Conservation (phyloP, 2,329 filamentous ascomycete genomes). For the Exserohilum turcica region DNA sequence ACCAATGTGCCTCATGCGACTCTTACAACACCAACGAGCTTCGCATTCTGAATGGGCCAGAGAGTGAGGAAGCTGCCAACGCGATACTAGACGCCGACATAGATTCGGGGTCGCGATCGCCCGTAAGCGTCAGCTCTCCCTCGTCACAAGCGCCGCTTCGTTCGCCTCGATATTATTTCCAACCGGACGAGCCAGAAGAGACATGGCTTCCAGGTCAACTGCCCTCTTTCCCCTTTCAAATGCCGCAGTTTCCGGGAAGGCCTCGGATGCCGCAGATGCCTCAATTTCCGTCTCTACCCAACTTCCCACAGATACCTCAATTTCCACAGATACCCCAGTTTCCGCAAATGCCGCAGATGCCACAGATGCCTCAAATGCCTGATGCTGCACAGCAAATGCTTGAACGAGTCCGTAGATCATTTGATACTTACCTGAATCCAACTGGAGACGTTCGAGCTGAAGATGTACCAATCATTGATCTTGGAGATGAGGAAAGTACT, state of each 20-base stretch:
- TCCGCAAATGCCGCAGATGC: conserved; percentile 31
- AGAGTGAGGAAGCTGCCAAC: conserved; percentile 44
- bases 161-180: conserved; percentile 46
- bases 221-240: conserved; percentile 45
- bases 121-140: conserved; percentile 41
- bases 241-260: conserved; percentile 42
- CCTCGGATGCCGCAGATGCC: conserved; percentile 42
- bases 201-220: conserved; percentile 47
- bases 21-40: conserved; percentile 60
- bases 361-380: conserved; percentile 35
- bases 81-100: conserved; percentile 38
- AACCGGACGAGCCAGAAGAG: conserved; percentile 44
- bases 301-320: conserved; percentile 41
- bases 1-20: conserved; percentile 75
- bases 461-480: conserved; percentile 44
- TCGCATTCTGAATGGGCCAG: conserved; percentile 49
- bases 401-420: conserved; percentile 45
- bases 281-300: conserved; percentile 37
- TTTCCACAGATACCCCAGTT: conserved; percentile 35
- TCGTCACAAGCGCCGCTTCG: conserved; percentile 38
- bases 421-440: conserved; percentile 53
- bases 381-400: conserved; percentile 44
- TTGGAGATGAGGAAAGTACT: conserved; percentile 45
- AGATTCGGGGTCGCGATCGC: conserved; percentile 34
- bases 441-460: conserved; percentile 41